A percentile compares a stretch with the other conserved stretches of the same genome.
Conservation (phyloP, 352 stramenopile species). For the Pythium insidiosum region DNA sequence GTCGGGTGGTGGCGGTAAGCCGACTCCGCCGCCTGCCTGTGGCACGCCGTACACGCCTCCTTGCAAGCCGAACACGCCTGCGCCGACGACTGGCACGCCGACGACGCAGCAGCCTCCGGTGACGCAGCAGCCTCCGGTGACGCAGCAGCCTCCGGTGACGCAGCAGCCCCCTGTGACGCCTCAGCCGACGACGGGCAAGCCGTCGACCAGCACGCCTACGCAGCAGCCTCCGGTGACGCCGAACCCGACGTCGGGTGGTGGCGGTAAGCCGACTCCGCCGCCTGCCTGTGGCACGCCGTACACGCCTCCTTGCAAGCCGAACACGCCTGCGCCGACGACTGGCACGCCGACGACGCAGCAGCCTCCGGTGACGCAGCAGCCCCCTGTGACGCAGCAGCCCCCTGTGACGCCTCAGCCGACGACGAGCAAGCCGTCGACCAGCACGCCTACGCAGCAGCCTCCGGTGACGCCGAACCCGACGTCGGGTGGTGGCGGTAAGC, state of each 20-base stretch:
- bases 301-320: slow-evolving; percentile 1
- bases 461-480: too few species aligned
- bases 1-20: background rate
- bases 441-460: too few species aligned
- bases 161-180: background rate
- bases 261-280: background rate
- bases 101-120: too few species aligned
- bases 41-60: background rate
- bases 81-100: background rate
- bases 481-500: too few species aligned
- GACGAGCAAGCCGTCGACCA: too few species aligned
- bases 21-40: background rate
- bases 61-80: background rate
- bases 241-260: background rate
- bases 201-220: background rate
- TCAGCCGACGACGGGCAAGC: background rate
- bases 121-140: too few species aligned
- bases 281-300: too few species aligned
- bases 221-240: background rate
- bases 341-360: background rate
- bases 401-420: too few species aligned
- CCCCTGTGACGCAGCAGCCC: too few species aligned
- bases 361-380: too few species aligned
- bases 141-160: too few species aligned
- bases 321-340: slow-evolving; percentile 3